Evolutionary conservation across 805 yeast species (phyloP).

Genomic region (Zygosaccharomyces siamensis): DNA sequence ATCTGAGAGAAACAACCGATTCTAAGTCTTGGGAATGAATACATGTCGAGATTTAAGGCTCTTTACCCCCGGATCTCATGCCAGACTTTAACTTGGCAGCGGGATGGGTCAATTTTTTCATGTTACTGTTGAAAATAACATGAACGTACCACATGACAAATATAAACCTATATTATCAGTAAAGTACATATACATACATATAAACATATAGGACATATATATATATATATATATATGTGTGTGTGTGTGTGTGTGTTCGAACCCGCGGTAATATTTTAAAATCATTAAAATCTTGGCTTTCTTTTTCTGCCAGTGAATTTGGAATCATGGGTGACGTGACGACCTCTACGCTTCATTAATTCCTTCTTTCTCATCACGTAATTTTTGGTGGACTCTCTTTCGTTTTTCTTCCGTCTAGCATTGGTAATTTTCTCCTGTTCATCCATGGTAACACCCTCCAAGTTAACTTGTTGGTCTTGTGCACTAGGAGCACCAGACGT

Average conservation of each 20-base stretch:
- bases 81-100: background rate
- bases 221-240: background rate
- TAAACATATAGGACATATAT: background rate
- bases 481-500: conserved; percentile 65
- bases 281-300: conserved; percentile 51
- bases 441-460: conserved; percentile 78
- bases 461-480: conserved; percentile 67
- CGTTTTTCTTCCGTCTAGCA: conserved; percentile 35
- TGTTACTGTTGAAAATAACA: background rate
- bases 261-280: background rate
- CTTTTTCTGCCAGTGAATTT: conserved; percentile 87
- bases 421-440: conserved; percentile 39
- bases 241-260: background rate
- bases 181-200: conserved; percentile 1
- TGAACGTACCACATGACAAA: background rate
- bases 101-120: background rate
- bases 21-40: background rate
- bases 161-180: conserved; percentile 1
- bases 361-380: conserved; percentile 90
- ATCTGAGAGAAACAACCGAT: background rate
- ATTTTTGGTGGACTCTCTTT: conserved; percentile 69
- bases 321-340: conserved; percentile 81
- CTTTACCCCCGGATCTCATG: too few species aligned
- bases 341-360: conserved; percentile 86
- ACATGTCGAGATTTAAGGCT: background rate